Conservation (phyloP, 2,329 filamentous ascomycete species). For the Colletotrichum filicis region DNA sequence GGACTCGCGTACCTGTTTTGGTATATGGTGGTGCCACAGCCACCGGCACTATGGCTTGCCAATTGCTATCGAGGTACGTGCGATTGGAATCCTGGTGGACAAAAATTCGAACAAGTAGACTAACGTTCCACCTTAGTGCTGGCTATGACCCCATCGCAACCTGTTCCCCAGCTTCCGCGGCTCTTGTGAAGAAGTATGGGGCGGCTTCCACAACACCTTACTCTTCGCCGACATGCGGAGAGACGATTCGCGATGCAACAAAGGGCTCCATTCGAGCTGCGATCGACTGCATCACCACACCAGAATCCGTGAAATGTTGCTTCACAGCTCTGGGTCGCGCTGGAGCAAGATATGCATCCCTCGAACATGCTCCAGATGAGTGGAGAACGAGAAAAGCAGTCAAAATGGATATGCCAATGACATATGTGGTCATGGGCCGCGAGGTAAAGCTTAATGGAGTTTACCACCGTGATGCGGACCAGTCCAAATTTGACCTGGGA, state of each 20-base stretch:
- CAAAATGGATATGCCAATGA: slow-evolving; percentile 38
- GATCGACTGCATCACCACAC: slow-evolving; percentile 7
- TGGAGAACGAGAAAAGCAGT: slow-evolving; percentile 41
- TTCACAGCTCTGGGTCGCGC: slow-evolving; percentile 41
- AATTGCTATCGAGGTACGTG: slow-evolving; percentile 41
- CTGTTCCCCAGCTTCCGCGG: background rate
- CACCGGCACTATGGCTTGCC: slow-evolving; percentile 42
- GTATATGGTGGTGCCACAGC: slow-evolving; percentile 44
- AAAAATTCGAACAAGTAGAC: no score
- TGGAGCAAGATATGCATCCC: slow-evolving; percentile 45
- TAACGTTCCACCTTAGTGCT: background rate
- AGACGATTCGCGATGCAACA: background rate
- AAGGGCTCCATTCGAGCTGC: background rate
- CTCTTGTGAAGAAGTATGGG: slow-evolving; percentile 7
- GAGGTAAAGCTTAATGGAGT: background rate
- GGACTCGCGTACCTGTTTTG: slow-evolving; percentile 37
- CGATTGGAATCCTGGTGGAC: background rate
- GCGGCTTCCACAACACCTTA: background rate
- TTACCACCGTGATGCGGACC: background rate
- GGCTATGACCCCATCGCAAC: slow-evolving; percentile 5
- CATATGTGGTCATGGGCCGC: slow-evolving; percentile 32
- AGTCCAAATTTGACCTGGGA: slow-evolving; percentile 8
- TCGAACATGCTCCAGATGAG: slow-evolving; percentile 38
- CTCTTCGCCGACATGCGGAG: background rate
- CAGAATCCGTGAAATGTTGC: slow-evolving; percentile 35